A percentile compares a stretch with the other conserved stretches of the same genome.
Conservation (phyloP, 352 stramenopile genomes). For the Phytophthora chlamydospora region DNA sequence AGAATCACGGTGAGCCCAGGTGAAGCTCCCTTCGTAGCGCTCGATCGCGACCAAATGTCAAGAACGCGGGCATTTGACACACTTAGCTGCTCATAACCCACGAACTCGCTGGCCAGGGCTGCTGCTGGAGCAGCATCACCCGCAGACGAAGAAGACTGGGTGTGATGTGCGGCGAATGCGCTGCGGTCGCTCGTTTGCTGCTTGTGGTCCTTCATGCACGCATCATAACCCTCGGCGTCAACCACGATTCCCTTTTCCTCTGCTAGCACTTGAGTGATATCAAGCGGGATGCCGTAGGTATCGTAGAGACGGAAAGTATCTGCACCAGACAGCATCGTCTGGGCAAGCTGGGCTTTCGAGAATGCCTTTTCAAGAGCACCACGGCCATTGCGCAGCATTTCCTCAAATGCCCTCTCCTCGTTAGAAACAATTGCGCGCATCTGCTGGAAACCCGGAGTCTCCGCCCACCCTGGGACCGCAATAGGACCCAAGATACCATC, state of each 20-base stretch:
- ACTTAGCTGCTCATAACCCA: conserved; percentile 62
- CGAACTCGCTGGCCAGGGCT: conserved; percentile 43
- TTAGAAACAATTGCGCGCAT: conserved; percentile 75
- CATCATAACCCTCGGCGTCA: conserved; percentile 59
- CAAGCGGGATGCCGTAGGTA: conserved; percentile 78
- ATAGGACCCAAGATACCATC: conserved; percentile 52
- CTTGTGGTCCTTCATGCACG: conserved; percentile 55
- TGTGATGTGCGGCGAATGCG: conserved; percentile 39
- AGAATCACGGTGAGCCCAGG: conserved; percentile 49
- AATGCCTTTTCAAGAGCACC: conserved; percentile 72
- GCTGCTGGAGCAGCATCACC: background rate
- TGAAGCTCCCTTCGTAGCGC: conserved; percentile 9
- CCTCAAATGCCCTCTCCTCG: conserved; percentile 72
- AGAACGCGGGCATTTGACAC: conserved; percentile 46
- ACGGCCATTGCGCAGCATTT: conserved; percentile 71
- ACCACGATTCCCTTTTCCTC: conserved; percentile 64
- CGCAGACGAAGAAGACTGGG: conserved; percentile 15
- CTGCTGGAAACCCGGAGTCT: conserved; percentile 47
- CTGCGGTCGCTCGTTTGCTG: conserved; percentile 52
- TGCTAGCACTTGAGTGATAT: conserved; percentile 75
- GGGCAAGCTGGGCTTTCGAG: conserved; percentile 15
- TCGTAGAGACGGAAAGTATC: conserved; percentile 81
- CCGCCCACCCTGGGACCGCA: conserved; percentile 51
- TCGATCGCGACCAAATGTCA: conserved; percentile 35
- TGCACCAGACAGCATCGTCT: conserved; percentile 42